These are phyloP conservation scores for Saccharomycopsis sp. DNA, from an alignment of 805 yeast genomes.

Conservation along the genomic window DNA sequence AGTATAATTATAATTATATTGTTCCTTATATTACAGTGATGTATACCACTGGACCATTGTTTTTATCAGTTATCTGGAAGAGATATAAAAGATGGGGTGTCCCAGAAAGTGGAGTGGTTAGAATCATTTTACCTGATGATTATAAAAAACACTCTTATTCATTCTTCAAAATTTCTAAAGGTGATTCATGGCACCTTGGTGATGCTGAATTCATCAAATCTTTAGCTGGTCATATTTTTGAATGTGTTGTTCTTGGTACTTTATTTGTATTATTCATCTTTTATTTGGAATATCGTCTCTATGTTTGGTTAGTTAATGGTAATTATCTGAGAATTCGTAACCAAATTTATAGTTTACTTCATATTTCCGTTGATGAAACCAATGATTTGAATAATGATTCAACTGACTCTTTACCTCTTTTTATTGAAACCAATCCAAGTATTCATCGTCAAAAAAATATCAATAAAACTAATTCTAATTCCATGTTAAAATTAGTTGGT, in stretches of 20 bases:
- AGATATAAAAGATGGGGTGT: slow-evolving; percentile 75
- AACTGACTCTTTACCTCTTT: slow-evolving; percentile 3
- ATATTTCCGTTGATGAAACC: background rate
- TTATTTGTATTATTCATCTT: slow-evolving; percentile 38
- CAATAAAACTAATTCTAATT: slow-evolving; percentile 2
- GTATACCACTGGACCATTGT: slow-evolving; percentile 89
- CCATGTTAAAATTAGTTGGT: slow-evolving; percentile 16
- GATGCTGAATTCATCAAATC: slow-evolving; percentile 74
- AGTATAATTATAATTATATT: slow-evolving; percentile 61
- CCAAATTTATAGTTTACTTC: slow-evolving; percentile 1
- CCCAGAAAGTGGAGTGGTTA: slow-evolving; percentile 52
- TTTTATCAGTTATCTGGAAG: slow-evolving; percentile 78
- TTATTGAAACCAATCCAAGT: background rate
- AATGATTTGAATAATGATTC: slow-evolving; percentile 1
- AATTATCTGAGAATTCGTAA: slow-evolving; percentile 14
- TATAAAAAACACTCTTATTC: slow-evolving; percentile 52
- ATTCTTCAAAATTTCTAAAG: slow-evolving; percentile 66
- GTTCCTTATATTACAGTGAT: slow-evolving; percentile 86
- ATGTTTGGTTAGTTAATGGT: slow-evolving; percentile 29
- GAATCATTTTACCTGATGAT: slow-evolving; percentile 63
- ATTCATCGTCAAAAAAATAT: background rate
- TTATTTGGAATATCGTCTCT: slow-evolving; percentile 37
- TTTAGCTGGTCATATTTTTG: slow-evolving; percentile 62
- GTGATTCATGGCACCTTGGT: slow-evolving; percentile 88
- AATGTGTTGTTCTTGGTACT: slow-evolving; percentile 65